Percentiles rank a stretch among this genome's conserved stretches.
These are phyloP conservation scores for Sodiomyces alkalinus DNA, from an alignment of 2,329 filamentous ascomycete genomes.

Conservation along the genomic window DNA sequence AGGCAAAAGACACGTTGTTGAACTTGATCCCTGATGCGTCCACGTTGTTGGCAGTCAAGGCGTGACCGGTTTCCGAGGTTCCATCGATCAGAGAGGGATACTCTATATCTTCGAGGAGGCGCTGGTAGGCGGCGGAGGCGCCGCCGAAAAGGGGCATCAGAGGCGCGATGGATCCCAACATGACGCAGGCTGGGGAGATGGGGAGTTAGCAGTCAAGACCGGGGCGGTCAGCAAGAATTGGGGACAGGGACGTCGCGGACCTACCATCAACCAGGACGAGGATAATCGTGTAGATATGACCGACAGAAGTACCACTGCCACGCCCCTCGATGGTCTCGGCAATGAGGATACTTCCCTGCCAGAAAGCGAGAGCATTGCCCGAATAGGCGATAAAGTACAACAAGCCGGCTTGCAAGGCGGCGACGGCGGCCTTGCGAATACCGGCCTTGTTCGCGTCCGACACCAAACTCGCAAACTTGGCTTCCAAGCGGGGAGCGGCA, in stretches of 20 bases:
- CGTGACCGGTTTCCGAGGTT: slow-evolving; percentile 16
- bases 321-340: slow-evolving; percentile 13
- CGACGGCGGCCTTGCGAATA: slow-evolving; percentile 38
- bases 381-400: slow-evolving; percentile 52
- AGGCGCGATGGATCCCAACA: slow-evolving; percentile 42
- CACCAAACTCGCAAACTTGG: slow-evolving; percentile 30
- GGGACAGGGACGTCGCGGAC: slow-evolving; percentile 4
- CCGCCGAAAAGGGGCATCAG: slow-evolving; percentile 41
- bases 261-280: slow-evolving; percentile 35
- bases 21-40: slow-evolving; percentile 28
- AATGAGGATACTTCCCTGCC: slow-evolving; percentile 38
- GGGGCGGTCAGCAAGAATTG: no score
- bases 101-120: slow-evolving; percentile 38
- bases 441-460: slow-evolving; percentile 28
- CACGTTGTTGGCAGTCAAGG: slow-evolving; percentile 18
- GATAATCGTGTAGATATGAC: slow-evolving; percentile 37
- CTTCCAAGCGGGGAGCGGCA: slow-evolving; percentile 41
- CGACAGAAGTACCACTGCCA: slow-evolving; percentile 22
- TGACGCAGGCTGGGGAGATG: slow-evolving; percentile 33
- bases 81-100: slow-evolving; percentile 24
- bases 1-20: slow-evolving; percentile 19
- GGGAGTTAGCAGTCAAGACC: slow-evolving; percentile 5
- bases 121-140: slow-evolving; percentile 36
- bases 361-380: slow-evolving; percentile 50
- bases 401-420: slow-evolving; percentile 43